Percentiles rank a stretch among this genome's conserved stretches.
phyloP scores from a whole-genome alignment of 345 rosid genomes.

The Aethionema arabicum region DNA sequence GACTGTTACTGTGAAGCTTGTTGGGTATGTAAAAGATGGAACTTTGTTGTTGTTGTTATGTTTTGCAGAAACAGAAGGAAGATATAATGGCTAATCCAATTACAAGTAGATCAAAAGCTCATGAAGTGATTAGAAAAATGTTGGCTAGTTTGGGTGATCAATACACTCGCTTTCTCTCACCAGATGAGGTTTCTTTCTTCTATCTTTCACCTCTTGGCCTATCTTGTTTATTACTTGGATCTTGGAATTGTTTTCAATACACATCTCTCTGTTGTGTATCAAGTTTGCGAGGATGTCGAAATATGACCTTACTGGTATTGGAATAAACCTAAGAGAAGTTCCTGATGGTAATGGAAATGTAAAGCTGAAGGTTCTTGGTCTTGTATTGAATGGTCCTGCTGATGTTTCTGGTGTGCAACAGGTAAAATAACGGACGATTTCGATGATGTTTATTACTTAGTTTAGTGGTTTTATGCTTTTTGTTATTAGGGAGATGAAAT shows the following conservation, averaged over 20 bases:
- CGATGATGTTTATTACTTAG: not conserved
- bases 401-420: conserved; percentile 81
- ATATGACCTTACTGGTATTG: conserved; percentile 90
- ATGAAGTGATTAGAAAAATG: conserved; percentile 75
- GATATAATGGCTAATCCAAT: conserved; percentile 55
- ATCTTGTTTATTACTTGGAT: not conserved
- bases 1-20: no score
- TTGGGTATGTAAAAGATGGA: conserved; percentile 15
- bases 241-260: conserved; percentile 24
- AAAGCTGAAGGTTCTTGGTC: conserved; percentile 77
- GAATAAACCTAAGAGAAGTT: conserved; percentile 89
- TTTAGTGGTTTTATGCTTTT: conserved; percentile 7
- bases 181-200: conserved; percentile 60
- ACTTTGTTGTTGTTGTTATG: not conserved
- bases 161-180: conserved; percentile 85
- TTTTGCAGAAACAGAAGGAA: conserved; percentile 62
- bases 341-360: conserved; percentile 62
- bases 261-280: conserved; percentile 33
- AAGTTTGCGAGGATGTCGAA: conserved; percentile 98
- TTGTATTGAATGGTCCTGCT: conserved; percentile 87
- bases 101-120: conserved; percentile 76
- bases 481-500: conserved; percentile 78
- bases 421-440: conserved; percentile 41
- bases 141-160: conserved; percentile 80
- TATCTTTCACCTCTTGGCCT: not conserved